Evolutionary conservation across 2,329 filamentous ascomycete genomes (phyloP), one percentile per base, ranked within the genome.

Genomic region (Xylariomycetidae sp.): DNA sequence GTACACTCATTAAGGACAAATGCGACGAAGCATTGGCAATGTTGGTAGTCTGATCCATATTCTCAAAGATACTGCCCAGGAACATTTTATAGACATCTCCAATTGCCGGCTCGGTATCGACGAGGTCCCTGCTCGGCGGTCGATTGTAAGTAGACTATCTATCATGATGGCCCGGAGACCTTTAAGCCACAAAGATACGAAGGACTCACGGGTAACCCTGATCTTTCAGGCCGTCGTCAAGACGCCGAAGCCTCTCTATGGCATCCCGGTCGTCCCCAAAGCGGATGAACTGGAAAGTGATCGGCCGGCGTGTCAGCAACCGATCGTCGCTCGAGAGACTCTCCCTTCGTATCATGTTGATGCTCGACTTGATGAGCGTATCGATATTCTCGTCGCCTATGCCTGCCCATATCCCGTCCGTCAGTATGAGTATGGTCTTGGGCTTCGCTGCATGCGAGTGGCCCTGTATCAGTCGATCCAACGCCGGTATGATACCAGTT

Each of bases 81-180:
- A 56, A 48, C 53, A 57, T 56, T 26, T 57, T 58, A 16, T 56
- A 49, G 10, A 56, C 36, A 25, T 58, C 47, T 1, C 50, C 49
- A 2, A 32, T 25, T 0, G 45, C 41, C 6, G 34, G 47, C 16
- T 56, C 53, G 1, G 44, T 49, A 20, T 56, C 54, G 14, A 56
- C 49, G 16, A 57, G 33, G 25, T 56, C 54, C 3, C 51, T 50
- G 17, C n/a, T n/a, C n/a, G n/a, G n/a, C n/a, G n/a, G n/a, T n/a
- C n/a, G n/a, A n/a, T n/a, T n/a, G n/a, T n/a, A n/a, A n/a, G n/a
- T n/a, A n/a, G n/a, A n/a, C n/a, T n/a, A n/a, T n/a, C n/a, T n/a
- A n/a, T n/a, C n/a, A n/a, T n/a, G n/a, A n/a, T n/a, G n/a, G n/a
- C n/a, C n/a, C n/a, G n/a, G n/a, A n/a, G n/a, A n/a, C n/a, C n/a